phyloP scores from a whole-genome alignment of 192 early-diverging fungal genomes.

The Podila clonocystis region DNA sequence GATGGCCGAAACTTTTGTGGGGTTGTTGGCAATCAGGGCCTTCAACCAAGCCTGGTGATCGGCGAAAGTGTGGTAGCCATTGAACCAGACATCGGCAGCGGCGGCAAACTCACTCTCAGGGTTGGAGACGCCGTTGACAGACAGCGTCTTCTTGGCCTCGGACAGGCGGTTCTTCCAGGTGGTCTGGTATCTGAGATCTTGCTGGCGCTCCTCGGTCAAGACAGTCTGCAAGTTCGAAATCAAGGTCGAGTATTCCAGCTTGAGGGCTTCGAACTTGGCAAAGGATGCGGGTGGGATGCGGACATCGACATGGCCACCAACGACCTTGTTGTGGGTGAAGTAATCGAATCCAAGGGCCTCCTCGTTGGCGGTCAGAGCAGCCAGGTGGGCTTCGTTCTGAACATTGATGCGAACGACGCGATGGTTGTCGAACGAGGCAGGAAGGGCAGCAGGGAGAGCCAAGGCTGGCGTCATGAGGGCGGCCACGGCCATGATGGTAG shows the following conservation, averaged over 20 bases:
- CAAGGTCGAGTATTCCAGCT: constrained; percentile 43
- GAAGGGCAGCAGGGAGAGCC: constrained; percentile 1
- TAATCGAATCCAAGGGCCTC: constrained; percentile 16
- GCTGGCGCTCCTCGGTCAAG: constrained; percentile 52
- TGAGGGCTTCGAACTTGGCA: constrained; percentile 34
- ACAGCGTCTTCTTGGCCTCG: constrained; percentile 11
- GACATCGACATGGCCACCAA: constrained; percentile 50
- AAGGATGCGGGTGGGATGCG: constrained; percentile 31
- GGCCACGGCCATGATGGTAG: constrained; percentile 33
- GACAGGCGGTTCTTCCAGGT: neutral
- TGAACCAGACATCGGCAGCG: constrained; percentile 26
- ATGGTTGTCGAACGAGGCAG: constrained; percentile 40
- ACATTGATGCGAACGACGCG: constrained; percentile 54
- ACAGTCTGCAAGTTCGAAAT: constrained; percentile 57
- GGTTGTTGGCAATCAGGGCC: constrained; percentile 28
- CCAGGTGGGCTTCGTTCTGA: constrained; percentile 27
- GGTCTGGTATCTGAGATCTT: constrained; percentile 30
- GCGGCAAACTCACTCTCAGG: neutral
- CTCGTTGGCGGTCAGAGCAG: constrained; percentile 26
- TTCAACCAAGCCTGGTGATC: constrained; percentile 36
- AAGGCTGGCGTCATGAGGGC: constrained; percentile 16
- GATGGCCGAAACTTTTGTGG: constrained; percentile 21
- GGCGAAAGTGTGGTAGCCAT: constrained; percentile 39
- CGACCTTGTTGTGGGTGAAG: constrained; percentile 41
- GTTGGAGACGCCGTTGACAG: neutral